phyloP scores from a whole-genome alignment of 768 basidiomycete species.

The Lactarius sanguifluus region DNA sequence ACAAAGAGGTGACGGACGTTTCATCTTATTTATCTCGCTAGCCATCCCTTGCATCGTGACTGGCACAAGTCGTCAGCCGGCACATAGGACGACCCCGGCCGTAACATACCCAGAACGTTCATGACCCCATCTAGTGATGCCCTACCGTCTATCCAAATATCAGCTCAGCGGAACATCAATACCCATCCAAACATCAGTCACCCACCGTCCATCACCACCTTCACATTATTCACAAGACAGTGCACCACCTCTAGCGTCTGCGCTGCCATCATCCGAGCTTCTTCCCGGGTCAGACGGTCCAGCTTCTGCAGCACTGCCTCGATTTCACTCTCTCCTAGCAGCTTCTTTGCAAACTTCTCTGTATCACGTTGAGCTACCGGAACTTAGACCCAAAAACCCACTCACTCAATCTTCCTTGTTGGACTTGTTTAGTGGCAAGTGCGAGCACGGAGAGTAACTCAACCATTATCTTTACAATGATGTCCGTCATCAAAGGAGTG shows the following conservation, averaged over 20 bases:
- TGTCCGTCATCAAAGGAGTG: neutral
- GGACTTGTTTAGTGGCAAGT: slow-evolving; percentile 4
- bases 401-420: neutral
- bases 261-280: neutral
- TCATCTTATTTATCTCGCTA: slow-evolving; percentile 1
- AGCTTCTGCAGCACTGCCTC: neutral
- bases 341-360: neutral
- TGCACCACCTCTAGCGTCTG: neutral
- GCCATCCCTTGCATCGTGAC: neutral
- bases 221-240: neutral
- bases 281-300: neutral
- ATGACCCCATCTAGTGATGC: neutral
- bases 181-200: neutral
- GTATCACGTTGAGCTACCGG: neutral
- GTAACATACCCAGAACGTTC: neutral
- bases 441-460: neutral
- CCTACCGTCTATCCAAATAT: neutral
- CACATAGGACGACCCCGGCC: neutral
- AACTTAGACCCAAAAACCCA: neutral
- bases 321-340: neutral
- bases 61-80: neutral
- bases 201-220: neutral
- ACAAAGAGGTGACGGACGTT: neutral
- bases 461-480: neutral
- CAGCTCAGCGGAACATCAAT: neutral